A percentile compares a stretch with the other conserved stretches of the same genome.
These are phyloP conservation scores for Dactylorhiza incarnata DNA, from an alignment of 106 monocot genomes.

Conservation along the genomic window DNA sequence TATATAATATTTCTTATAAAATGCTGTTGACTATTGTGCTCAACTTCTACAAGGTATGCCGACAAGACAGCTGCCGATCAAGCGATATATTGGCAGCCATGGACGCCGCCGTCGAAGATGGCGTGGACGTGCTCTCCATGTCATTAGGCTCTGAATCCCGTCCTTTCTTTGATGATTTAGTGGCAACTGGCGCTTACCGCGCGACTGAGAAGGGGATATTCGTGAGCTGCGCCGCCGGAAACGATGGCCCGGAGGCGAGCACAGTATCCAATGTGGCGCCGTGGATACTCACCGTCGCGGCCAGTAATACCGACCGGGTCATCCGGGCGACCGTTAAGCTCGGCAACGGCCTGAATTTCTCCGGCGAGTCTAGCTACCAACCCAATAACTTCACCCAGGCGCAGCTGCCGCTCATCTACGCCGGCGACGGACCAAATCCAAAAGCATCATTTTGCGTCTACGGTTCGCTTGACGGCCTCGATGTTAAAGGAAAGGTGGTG, in stretches of 20 bases:
- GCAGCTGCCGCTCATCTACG: neutral
- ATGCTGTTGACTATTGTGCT: neutral
- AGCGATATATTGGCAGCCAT: slow-evolving; percentile 32
- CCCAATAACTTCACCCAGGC: slow-evolving; percentile 4
- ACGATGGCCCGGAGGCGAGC: slow-evolving; percentile 15
- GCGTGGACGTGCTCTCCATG: slow-evolving; percentile 40
- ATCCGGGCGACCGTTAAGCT: slow-evolving; percentile 23
- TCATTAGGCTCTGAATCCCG: slow-evolving; percentile 17
- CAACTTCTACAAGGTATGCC: slow-evolving; percentile 33
- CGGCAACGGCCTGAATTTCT: slow-evolving; percentile 17
- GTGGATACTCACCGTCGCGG: slow-evolving; percentile 44
- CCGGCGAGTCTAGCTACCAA: slow-evolving; percentile 30
- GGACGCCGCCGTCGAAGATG: slow-evolving; percentile 36
- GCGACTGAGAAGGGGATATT: slow-evolving; percentile 41
- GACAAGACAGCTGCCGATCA: neutral
- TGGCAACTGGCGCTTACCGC: slow-evolving; percentile 25
- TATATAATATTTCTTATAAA: no score
- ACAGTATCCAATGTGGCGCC: slow-evolving; percentile 37
- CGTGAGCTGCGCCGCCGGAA: slow-evolving; percentile 47
- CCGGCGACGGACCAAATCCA: neutral
- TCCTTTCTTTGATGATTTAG: slow-evolving; percentile 13
- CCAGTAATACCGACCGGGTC: slow-evolving; percentile 30
- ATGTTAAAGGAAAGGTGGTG: neutral
- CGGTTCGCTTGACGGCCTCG: neutral
- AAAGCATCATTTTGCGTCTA: neutral